A percentile compares a stretch with the other conserved stretches of the same genome.
phyloP scores from a whole-genome alignment of 2,329 filamentous ascomycete genomes.

The Paracoccidioides brasiliensis region DNA sequence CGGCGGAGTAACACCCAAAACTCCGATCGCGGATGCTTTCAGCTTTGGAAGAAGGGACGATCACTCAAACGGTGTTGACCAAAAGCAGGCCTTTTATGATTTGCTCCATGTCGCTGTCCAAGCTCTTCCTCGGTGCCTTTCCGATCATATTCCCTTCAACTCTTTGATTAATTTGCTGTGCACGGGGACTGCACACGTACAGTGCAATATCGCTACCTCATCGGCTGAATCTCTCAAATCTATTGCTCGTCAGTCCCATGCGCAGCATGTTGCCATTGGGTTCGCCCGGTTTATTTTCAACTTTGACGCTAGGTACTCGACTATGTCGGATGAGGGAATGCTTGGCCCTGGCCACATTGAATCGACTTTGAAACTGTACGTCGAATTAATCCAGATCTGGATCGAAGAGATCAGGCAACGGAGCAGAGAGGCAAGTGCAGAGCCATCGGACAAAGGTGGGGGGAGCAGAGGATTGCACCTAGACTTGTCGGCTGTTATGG shows the following conservation, averaged over 20 bases:
- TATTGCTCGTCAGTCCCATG: conserved; percentile 83
- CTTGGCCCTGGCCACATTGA: conserved; percentile 89
- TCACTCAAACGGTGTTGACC: conserved; percentile 57
- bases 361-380: conserved; percentile 80
- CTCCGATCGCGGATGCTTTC: conserved; percentile 87
- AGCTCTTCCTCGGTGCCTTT: conserved; percentile 84
- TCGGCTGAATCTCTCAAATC: conserved; percentile 89
- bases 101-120: conserved; percentile 90
- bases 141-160: conserved; percentile 81
- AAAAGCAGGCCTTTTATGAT: conserved; percentile 91
- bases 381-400: conserved; percentile 91
- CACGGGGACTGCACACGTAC: conserved; percentile 91
- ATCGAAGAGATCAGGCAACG: conserved; percentile 91
- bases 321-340: conserved; percentile 96
- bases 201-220: conserved; percentile 79
- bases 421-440: conserved; percentile 56
- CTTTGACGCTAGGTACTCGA: conserved; percentile 93
- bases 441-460: conserved; percentile 50
- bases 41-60: conserved; percentile 78
- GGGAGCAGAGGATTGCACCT: conserved; percentile 64
- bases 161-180: conserved; percentile 88
- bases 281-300: conserved; percentile 98
- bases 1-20: conserved; percentile 73
- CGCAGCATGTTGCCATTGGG: conserved; percentile 89
- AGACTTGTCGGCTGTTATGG: conserved; percentile 76